Percentiles rank a stretch among this genome's conserved stretches.
These are phyloP conservation scores for Podila horticola DNA, from an alignment of 192 early-diverging fungal species.

Conservation along the genomic window DNA sequence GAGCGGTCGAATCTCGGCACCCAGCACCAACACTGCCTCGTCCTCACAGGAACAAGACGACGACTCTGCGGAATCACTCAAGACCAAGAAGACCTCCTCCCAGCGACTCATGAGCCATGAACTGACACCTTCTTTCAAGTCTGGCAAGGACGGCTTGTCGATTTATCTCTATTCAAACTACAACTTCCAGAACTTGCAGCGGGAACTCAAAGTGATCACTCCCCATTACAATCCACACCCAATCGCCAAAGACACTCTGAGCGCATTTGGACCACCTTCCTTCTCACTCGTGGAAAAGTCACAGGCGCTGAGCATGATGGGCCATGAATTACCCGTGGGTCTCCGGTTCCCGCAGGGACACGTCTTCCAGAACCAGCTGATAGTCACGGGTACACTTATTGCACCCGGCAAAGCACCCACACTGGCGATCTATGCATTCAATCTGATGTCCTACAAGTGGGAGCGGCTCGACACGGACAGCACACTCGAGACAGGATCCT, in stretches of 20 bases:
- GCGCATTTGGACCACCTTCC: slow-evolving; percentile 5
- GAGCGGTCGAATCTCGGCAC: slow-evolving; percentile 10
- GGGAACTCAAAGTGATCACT: slow-evolving; percentile 23
- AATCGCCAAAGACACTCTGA: neutral
- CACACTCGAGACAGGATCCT: slow-evolving; percentile 13
- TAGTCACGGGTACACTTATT: slow-evolving; percentile 12
- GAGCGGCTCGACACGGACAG: slow-evolving; percentile 5
- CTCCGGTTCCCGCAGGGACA: slow-evolving; percentile 23
- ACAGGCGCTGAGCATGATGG: slow-evolving; percentile 19
- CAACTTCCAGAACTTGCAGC: slow-evolving; percentile 20
- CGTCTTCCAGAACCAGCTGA: slow-evolving; percentile 22
- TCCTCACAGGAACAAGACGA: neutral
- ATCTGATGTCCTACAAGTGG: slow-evolving; percentile 18
- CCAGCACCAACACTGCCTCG: slow-evolving; percentile 11
- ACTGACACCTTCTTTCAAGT: slow-evolving; percentile 13
- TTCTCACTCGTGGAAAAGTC: slow-evolving; percentile 23
- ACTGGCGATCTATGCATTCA: slow-evolving; percentile 21
- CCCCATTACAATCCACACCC: slow-evolving; percentile 15
- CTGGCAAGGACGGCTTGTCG: slow-evolving; percentile 8
- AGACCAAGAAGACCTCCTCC: neutral
- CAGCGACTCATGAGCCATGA: slow-evolving; percentile 20
- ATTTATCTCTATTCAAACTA: slow-evolving; percentile 27
- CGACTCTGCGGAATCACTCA: neutral
- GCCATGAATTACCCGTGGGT: slow-evolving; percentile 11
- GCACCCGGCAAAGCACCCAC: slow-evolving; percentile 8